Conservation (phyloP, 352 stramenopile genomes). For the Globisporangium apiculatum region DNA sequence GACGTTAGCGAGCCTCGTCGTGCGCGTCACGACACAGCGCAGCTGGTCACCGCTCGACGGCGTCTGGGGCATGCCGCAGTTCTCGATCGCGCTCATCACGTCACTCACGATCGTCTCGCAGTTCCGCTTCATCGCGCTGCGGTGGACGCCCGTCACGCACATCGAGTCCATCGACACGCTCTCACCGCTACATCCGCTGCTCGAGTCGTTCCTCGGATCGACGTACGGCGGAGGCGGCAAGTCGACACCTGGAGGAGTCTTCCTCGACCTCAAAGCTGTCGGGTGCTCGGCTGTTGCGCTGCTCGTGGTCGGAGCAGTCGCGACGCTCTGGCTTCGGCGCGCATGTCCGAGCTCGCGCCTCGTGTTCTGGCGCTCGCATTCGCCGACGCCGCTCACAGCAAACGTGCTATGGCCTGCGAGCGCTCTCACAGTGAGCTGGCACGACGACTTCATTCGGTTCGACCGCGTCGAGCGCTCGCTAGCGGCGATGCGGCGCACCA, state of each 20-base stretch:
- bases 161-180: not conserved
- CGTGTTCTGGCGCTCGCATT: slow-evolving; percentile 8
- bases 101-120: slow-evolving; percentile 10
- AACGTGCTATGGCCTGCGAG: not conserved
- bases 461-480: not conserved
- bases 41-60: slow-evolving; percentile 13
- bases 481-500: too few species aligned
- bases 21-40: slow-evolving; percentile 3
- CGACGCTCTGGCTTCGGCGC: not conserved
- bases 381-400: slow-evolving; percentile 1
- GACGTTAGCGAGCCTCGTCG: slow-evolving; percentile 8
- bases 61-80: slow-evolving; percentile 16
- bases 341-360: not conserved
- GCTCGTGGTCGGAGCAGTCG: not conserved
- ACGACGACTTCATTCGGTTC: slow-evolving; percentile 6
- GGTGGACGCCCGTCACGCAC: not conserved
- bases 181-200: slow-evolving; percentile 1
- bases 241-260: slow-evolving; percentile 1
- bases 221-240: slow-evolving; percentile 2
- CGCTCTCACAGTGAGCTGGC: slow-evolving; percentile 8
- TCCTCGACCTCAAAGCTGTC: slow-evolving; percentile 8
- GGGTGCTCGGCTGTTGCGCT: not conserved
- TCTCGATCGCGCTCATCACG: slow-evolving; percentile 18
- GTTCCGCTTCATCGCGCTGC: slow-evolving; percentile 7
- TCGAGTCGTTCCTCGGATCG: not conserved